Percentiles rank a stretch among this genome's conserved stretches.
phyloP scores from a whole-genome alignment of 2,329 filamentous ascomycete species.

The Leptographium flavum region DNA sequence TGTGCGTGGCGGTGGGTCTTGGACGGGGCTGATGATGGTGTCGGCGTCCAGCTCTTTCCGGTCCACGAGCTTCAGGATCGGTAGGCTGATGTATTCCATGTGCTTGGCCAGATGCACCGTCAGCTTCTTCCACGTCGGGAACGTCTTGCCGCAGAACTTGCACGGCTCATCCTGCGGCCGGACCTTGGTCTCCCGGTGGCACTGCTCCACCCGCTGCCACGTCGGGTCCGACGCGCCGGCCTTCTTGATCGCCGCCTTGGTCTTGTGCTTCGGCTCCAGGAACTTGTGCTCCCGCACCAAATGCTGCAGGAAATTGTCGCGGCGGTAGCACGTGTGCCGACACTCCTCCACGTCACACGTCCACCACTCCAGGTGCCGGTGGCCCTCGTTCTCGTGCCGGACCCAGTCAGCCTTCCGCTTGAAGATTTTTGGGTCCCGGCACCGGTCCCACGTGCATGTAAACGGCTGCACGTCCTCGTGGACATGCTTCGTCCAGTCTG shows the following conservation, averaged over 20 bases:
- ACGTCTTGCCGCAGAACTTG: slow-evolving; percentile 71
- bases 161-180: slow-evolving; percentile 65
- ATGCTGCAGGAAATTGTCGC: slow-evolving; percentile 88
- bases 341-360: slow-evolving; percentile 71
- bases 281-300: slow-evolving; percentile 85
- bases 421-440: slow-evolving; percentile 77
- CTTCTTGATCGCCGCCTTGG: slow-evolving; percentile 55
- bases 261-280: slow-evolving; percentile 66
- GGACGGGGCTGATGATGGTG: slow-evolving; percentile 54
- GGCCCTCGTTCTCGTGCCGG: slow-evolving; percentile 81
- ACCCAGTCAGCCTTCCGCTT: slow-evolving; percentile 96
- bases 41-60: slow-evolving; percentile 34
- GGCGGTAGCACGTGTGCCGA: slow-evolving; percentile 67
- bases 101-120: slow-evolving; percentile 89
- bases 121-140: slow-evolving; percentile 80
- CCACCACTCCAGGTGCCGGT: slow-evolving; percentile 87
- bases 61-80: slow-evolving; percentile 51
- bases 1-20: slow-evolving; percentile 33
- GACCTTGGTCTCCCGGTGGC: slow-evolving; percentile 53
- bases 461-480: slow-evolving; percentile 90
- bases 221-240: slow-evolving; percentile 45
- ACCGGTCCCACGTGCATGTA: slow-evolving; percentile 77
- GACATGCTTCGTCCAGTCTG: slow-evolving; percentile 94
- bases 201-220: slow-evolving; percentile 65
- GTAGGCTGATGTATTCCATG: slow-evolving; percentile 83